Conservation (phyloP, 768 basidiomycete species). For the Boletus sp. region DNA sequence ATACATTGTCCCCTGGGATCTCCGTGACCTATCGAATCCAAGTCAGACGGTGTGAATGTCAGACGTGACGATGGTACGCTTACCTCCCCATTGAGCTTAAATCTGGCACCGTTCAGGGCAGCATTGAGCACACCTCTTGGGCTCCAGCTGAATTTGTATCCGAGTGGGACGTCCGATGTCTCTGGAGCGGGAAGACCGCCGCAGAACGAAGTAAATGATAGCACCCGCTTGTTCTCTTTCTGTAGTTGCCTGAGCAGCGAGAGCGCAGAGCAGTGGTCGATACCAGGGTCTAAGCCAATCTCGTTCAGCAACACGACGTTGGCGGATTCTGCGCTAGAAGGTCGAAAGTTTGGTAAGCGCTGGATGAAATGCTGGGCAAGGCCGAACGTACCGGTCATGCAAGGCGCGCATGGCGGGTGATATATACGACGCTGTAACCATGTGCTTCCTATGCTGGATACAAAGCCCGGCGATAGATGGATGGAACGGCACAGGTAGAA, state of each 20-base stretch:
- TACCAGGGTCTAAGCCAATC: constrained; percentile 86
- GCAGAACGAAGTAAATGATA: constrained; percentile 87
- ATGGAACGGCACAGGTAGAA: constrained; percentile 80
- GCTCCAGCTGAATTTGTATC: constrained; percentile 96
- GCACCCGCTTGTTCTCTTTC: constrained; percentile 50
- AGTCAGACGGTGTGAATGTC: neutral
- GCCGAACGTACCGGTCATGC: constrained; percentile 51
- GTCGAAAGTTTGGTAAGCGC: neutral
- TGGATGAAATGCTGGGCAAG: neutral
- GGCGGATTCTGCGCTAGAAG: constrained; percentile 54
- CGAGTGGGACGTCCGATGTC: constrained; percentile 56
- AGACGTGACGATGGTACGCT: constrained; percentile 9
- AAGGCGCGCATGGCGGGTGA: constrained; percentile 72
- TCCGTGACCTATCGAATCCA: constrained; percentile 37
- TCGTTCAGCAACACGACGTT: constrained; percentile 82
- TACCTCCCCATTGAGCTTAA: constrained; percentile 57
- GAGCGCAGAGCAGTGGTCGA: constrained; percentile 87
- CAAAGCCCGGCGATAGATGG: constrained; percentile 69
- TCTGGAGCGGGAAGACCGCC: constrained; percentile 86
- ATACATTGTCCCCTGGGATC: constrained; percentile 52
- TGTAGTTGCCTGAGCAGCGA: constrained; percentile 57
- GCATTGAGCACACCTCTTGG: constrained; percentile 85
- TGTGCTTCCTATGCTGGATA: constrained; percentile 64
- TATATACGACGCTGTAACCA: constrained; percentile 91
- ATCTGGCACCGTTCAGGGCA: constrained; percentile 69